These are phyloP conservation scores for Pseudoneurospora amorphoporcata DNA, from an alignment of 495 filamentous ascomycete species.

Conservation along the genomic window DNA sequence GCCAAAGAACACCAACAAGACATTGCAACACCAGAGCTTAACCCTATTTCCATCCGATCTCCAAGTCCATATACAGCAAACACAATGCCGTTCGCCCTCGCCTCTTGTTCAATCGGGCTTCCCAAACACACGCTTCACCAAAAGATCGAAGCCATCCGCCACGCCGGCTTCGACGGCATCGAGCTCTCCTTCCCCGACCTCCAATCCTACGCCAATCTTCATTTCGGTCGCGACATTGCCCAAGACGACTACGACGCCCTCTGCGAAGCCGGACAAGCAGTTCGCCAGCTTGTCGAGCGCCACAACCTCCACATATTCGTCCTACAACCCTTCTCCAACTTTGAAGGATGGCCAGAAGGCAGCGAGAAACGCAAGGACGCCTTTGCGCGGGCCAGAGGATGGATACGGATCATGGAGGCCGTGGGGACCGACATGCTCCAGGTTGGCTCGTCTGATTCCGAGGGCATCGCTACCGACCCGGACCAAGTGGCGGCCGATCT, in stretches of 20 bases:
- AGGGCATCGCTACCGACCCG: constrained; percentile 39
- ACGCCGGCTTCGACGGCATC: constrained; percentile 58
- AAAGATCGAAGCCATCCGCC: constrained; percentile 56
- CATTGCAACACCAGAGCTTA: background rate
- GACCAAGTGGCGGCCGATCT: constrained; percentile 51
- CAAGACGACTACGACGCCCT: constrained; percentile 49
- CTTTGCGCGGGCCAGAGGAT: constrained; percentile 53
- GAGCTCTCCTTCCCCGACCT: constrained; percentile 73
- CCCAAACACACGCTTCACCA: constrained; percentile 44
- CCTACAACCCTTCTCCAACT: constrained; percentile 70
- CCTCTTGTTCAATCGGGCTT: constrained; percentile 13
- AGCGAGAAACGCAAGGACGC: constrained; percentile 50
- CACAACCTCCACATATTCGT: constrained; percentile 54
- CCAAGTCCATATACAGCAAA: background rate
- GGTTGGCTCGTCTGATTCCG: constrained; percentile 61
- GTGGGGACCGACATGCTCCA: constrained; percentile 66
- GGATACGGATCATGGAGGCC: constrained; percentile 65
- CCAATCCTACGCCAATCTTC: constrained; percentile 45
- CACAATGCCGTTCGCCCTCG: constrained; percentile 6
- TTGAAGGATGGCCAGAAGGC: constrained; percentile 63
- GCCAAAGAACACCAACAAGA: background rate
- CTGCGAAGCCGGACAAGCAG: constrained; percentile 36
- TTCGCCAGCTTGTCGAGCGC: constrained; percentile 42
- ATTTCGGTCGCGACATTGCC: constrained; percentile 39
- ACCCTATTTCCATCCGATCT: background rate